Evolutionary conservation across 805 yeast genomes (phyloP).

Genomic region (Kregervanrija pseudodelftensis): DNA sequence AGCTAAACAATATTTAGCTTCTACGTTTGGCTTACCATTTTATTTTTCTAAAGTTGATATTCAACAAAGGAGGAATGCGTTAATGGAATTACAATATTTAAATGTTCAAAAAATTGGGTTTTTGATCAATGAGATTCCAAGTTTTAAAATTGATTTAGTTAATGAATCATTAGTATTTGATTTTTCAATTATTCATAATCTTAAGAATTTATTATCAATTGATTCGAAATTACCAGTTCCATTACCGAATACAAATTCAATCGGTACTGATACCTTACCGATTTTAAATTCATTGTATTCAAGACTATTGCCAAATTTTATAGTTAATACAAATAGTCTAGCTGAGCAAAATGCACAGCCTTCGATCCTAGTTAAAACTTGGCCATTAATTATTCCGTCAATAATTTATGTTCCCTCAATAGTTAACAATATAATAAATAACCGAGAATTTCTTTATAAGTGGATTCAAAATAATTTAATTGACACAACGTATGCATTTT

Average conservation of each 20-base stretch:
- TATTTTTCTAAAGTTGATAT: constrained; percentile 26
- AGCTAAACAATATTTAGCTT: constrained; percentile 16
- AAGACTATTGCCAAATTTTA: constrained; percentile 1
- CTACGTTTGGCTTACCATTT: constrained; percentile 32
- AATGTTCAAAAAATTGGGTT: constrained; percentile 33
- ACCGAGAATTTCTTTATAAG: constrained; percentile 53
- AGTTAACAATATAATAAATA: constrained; percentile 32
- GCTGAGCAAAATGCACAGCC: constrained; percentile 4
- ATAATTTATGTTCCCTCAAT: constrained; percentile 5
- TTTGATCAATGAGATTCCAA: constrained; percentile 28
- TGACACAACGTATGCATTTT: constrained; percentile 61
- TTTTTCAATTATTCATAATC: constrained; percentile 4
- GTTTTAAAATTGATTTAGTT: constrained; percentile 7
- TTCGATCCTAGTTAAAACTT: constrained; percentile 8
- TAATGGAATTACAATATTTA: constrained; percentile 17
- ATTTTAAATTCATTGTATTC: constrained; percentile 2
- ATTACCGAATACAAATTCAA: background rate
- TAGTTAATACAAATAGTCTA: background rate
- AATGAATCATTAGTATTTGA: background rate
- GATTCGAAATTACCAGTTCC: background rate
- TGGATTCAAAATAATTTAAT: constrained; percentile 56
- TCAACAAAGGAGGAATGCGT: constrained; percentile 15
- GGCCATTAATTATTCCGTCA: constrained; percentile 7
- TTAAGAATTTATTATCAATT: background rate
- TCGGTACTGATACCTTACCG: background rate